A percentile compares a stretch with the other conserved stretches of the same genome.
Evolutionary conservation across 495 filamentous ascomycete genomes (phyloP).

Genomic region (Podospora anserina): DNA sequence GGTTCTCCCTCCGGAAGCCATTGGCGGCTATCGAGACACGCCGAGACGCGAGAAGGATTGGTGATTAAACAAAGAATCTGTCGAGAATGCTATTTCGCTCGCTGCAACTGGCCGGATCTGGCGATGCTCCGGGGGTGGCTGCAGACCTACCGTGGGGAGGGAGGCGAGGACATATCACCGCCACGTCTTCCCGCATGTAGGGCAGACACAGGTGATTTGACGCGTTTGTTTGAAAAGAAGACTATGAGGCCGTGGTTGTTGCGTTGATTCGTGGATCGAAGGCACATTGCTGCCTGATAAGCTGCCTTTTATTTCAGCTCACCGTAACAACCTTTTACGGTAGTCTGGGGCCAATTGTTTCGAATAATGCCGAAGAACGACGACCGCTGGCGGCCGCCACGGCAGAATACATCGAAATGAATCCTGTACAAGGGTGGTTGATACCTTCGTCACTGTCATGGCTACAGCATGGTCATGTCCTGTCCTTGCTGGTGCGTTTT

Average conservation of each 20-base stretch:
- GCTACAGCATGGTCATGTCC: background rate
- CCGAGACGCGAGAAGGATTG: background rate
- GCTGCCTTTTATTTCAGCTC: background rate
- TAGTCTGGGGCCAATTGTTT: background rate
- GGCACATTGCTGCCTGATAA: background rate
- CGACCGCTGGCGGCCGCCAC: background rate
- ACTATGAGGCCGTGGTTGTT: background rate
- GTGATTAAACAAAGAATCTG: background rate
- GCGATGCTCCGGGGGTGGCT: background rate
- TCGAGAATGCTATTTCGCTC: background rate
- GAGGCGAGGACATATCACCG: background rate
- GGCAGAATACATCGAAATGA: background rate
- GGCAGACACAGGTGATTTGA: background rate
- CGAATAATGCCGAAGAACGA: background rate
- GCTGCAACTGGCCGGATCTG: background rate
- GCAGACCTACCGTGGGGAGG: background rate
- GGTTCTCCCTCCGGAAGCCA: slow-evolving; percentile 6
- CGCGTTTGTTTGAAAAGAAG: background rate
- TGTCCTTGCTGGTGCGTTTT: too few relatives aligned
- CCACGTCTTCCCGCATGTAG: background rate
- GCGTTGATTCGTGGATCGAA: background rate
- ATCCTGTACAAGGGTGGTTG: background rate
- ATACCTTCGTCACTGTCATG: background rate
- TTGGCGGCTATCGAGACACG: slow-evolving; percentile 19
- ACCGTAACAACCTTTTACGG: background rate